Evolutionary conservation across 2,329 filamentous ascomycete species (phyloP), one percentile per base, ranked within the genome.

Genomic region (Trichoderma simmonsii): DNA sequence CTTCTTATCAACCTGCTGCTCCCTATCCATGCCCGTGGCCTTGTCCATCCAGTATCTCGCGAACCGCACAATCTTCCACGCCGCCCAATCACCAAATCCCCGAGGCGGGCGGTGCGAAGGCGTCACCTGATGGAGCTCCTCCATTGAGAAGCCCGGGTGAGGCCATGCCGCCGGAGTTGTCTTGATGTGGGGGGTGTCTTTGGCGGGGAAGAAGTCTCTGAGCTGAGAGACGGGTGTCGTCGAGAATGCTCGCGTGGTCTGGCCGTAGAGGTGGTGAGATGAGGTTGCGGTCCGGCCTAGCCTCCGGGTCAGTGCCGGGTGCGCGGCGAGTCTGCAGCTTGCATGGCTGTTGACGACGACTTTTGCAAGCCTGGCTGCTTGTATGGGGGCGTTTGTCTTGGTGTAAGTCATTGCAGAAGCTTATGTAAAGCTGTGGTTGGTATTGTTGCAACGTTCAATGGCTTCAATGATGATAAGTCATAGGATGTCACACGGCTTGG

Each of bases 21-120:
- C 90, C 76, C 94, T 92, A 48, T 80, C 82, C 82, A 90, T 85
- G 14, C 94, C 94, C 0, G 95, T 97, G 18, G 87, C 92, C 43
- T 91, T 83, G 79, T 98, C 95, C 83, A 97, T 93, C 11, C 90
- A 90, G 86, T 89, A 95, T 64, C 95, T 88, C 51, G 94, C 87
- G 26, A 94, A 75, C 7, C 93, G 89, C 63, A 98, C 91, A 74
- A 93, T 89, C 72, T 88, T 87, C 79, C 96, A 90, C 3, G 96
- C 96, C 4, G 92, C 82, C 83, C 89, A 90, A 80, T 99, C 96
- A 5, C 94, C 92, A 78, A 89, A 86, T 14, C 89, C 92, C 77
- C 89, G 86, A 2, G 92, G 89, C 75, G 91, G 81, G 28, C 95
- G 91, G 79, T 98, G 95, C 26, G 91, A 93, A 4, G 95, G 89